phyloP scores from a whole-genome alignment of 164 flowering plant species.

The Vitis vinifera region ASM3070453v1 NC_081823.1:5247001-5247500 shows the following conservation, averaged over 20 bases:
- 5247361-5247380: too few relatives aligned
- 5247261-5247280: too few relatives aligned
- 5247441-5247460: slow-evolving; percentile 45
- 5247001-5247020: too few relatives aligned
- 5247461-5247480: slow-evolving; percentile 28
- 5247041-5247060: too few relatives aligned
- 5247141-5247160: background rate
- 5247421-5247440: background rate
- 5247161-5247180: slow-evolving; percentile 8
- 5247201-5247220: slow-evolving; percentile 9
- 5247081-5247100: slow-evolving; percentile 24
- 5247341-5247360: background rate
- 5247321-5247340: background rate
- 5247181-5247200: slow-evolving; percentile 9
- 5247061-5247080: too few relatives aligned
- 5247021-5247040: too few relatives aligned
- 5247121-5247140: background rate
- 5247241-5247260: too few relatives aligned
- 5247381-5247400: too few relatives aligned
- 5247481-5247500: slow-evolving; percentile 37
- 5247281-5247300: slow-evolving; percentile 1
- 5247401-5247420: too few relatives aligned
- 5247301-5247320: too few relatives aligned
- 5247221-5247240: background rate
- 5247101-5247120: slow-evolving; percentile 17